Conservation (phyloP, 768 basidiomycete genomes). For the Rubroboletus satanas region DNA sequence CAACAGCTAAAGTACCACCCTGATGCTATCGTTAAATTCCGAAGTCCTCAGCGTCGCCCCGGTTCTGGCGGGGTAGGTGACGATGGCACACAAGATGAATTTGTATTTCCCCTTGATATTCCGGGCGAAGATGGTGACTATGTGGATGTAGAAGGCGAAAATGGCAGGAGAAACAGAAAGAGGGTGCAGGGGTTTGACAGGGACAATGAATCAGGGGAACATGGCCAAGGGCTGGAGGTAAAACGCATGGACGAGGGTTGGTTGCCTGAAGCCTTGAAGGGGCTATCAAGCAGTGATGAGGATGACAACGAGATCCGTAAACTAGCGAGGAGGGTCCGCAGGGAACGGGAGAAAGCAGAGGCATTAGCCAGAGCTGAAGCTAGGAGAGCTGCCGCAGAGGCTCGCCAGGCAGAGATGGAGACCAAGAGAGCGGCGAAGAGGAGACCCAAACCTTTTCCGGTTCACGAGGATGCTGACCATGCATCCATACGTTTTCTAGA, state of each 20-base stretch:
- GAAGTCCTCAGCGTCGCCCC: conserved; percentile 32
- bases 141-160: conserved; percentile 12
- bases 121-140: conserved; percentile 28
- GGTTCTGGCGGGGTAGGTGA: conserved; percentile 25
- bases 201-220: neutral
- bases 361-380: conserved; percentile 17
- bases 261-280: conserved; percentile 38
- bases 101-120: conserved; percentile 21
- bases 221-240: neutral
- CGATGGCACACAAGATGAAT: conserved; percentile 33
- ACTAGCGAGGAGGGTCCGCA: conserved; percentile 34
- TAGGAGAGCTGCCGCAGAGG: conserved; percentile 14
- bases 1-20: conserved; percentile 49
- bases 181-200: conserved; percentile 1
- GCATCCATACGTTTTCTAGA: neutral
- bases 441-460: conserved; percentile 27
- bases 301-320: conserved; percentile 34
- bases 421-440: conserved; percentile 16
- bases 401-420: conserved; percentile 10
- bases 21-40: conserved; percentile 62
- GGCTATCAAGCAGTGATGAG: conserved; percentile 40
- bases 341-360: conserved; percentile 25
- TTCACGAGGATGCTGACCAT: conserved; percentile 3
- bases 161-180: conserved; percentile 10
- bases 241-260: conserved; percentile 12